Conservation (phyloP, 1,284 basidiomycete genomes). For the Flammula alnicola region DNA sequence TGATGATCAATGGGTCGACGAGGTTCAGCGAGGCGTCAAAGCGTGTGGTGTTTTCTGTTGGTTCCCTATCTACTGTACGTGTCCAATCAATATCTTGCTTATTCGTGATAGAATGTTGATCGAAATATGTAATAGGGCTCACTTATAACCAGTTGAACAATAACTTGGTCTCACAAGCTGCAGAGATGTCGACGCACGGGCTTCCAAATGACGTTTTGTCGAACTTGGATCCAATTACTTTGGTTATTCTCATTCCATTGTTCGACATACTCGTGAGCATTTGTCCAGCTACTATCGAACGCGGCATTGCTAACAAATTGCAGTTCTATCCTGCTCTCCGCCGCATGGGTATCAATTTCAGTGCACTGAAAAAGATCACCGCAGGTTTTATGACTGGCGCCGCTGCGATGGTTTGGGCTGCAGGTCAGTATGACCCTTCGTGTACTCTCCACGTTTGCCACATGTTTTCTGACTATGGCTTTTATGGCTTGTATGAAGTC, state of each 20-base stretch:
- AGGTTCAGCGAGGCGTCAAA: constrained; percentile 63
- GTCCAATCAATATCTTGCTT: constrained; percentile 49
- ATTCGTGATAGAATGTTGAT: constrained; percentile 56
- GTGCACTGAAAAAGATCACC: constrained; percentile 64
- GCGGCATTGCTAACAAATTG: too few species aligned
- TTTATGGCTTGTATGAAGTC: too few species aligned
- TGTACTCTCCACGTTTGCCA: too few species aligned
- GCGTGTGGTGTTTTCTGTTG: constrained; percentile 72
- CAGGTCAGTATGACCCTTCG: too few species aligned
- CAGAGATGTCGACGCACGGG: too few species aligned
- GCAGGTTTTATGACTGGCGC: constrained; percentile 66
- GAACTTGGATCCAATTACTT: constrained; percentile 62
- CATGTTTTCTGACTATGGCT: too few species aligned
- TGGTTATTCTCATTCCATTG: constrained; percentile 54
- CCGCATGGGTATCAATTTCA: constrained; percentile 55
- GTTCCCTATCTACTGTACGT: constrained; percentile 61
- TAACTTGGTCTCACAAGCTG: too few species aligned
- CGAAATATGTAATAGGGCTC: constrained; percentile 62
- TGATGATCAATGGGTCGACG: constrained; percentile 66
- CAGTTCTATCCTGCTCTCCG: constrained; percentile 68
- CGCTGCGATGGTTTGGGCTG: constrained; percentile 65
- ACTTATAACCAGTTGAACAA: constrained; percentile 18
- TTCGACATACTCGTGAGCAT: constrained; percentile 52
- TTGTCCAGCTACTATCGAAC: too few species aligned
- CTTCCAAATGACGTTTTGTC: neutral